Evolutionary conservation across 306 rosid genomes (phyloP), one percentile per base, ranked within the genome.

Genomic region (Oxytropis ochrocephala): DNA sequence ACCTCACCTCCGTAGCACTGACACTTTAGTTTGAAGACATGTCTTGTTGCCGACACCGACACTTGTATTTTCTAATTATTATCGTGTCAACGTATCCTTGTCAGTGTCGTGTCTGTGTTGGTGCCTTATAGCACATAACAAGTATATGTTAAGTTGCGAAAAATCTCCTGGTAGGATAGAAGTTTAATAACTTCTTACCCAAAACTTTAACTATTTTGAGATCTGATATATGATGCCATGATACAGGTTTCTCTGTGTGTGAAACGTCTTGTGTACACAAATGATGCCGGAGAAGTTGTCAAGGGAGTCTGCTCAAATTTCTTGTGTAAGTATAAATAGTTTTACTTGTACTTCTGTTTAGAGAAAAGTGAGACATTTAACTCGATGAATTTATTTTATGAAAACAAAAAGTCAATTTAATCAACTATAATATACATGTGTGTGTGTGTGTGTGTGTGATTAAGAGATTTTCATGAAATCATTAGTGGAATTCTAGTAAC

Each of bases 281-380:
- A 93, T 63, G 98, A 94, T 2, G 73, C 74, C 13, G 97, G 98
- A 70, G 98, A 93, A 74, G 41, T 90, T 80, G 90, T 94, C 47
- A 94, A 90, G 62, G 98, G 98, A 74, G 98, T 94, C 43, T 94
- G 98, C 78, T 94, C 98, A 9, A 94, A 94, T 81, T 94, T 87
- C 76, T 85, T 94, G 85, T 90, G 98, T 94, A 83, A 91, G 91
- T 70, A 79, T 46, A 19, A 6, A 64, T 54, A 24, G 8, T 69
- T 71, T 30, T 74, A 72, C 46, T 41, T n/a, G n/a, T n/a, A n/a
- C n/a, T n/a, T n/a, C n/a, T n/a, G n/a, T 74, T 56, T 46, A 2
- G 51, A 46, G 50, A 44, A 12, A 44, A 44, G 17, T 44, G 0
- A 46, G 18, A 6, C 18, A 46, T 46, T 13, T 14, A 35, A 35